Evolutionary conservation across 2,329 filamentous ascomycete species (phyloP), one percentile per base, ranked within the genome.

Genomic region (Colletotrichum neosansevieriae): DNA sequence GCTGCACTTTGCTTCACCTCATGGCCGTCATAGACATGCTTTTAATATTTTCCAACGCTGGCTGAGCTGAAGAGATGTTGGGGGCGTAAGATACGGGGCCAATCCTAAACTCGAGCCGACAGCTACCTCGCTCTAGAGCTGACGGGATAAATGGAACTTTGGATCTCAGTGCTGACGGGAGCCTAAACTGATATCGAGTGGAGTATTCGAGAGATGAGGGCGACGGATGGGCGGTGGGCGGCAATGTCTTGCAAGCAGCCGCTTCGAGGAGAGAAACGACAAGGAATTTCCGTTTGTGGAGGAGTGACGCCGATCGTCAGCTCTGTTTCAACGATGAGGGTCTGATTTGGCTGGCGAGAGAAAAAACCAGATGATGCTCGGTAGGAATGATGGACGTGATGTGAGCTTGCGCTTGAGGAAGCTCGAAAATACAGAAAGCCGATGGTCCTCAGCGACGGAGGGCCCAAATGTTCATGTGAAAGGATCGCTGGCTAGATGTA

Each of bases 21-120:
- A 38, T 21, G 19, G 17, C 34, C 49, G 49, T 24, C 21, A 9
- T 19, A 19, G 13, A 58, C 63, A 49, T 66, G 34, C 53, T 64
- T 36, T 34, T 15, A n/a, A 6, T 15, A 6, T 17, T 11, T 34
- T 17, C 49, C 17, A 19, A 17, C 17, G n/a, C 19, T 51, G 6
- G 21, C 34, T 17, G 49, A n/a, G 49, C 29, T 29, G 15, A 3
- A 24, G 32, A 13, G 6, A 34, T 53, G n/a, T 38, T 45, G 15
- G 42, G 42, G 12, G 42, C 12, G 56, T 32, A 6, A 59, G 19
- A 50, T 17, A 29, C 21, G 11, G 32, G 51, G 32, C 19, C 13
- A n/a, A 54, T 36, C 51, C 32, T 36, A 1, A 21, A 15, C 32
- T 40, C 7, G 29, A 24, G 4, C 11, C 29, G 5, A 11, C 13